A percentile compares a stretch with the other conserved stretches of the same genome.
Evolutionary conservation across 139 green algal genomes (phyloP).

Genomic region (Chlamydomonas schloesseri): DNA sequence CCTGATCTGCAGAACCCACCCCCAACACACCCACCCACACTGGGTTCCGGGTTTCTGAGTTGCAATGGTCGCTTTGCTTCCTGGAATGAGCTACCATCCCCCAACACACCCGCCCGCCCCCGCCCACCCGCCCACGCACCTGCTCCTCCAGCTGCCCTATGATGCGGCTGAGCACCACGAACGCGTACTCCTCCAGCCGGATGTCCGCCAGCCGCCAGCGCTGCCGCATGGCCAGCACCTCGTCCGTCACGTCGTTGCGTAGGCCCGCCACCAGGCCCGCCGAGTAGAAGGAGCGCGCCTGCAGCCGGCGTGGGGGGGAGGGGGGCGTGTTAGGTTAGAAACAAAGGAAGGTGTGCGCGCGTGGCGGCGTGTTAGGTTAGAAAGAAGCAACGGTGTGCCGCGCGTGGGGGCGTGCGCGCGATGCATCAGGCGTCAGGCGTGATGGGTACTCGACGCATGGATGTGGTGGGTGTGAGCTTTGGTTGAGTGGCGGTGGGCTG

Average conservation of each 20-base stretch:
- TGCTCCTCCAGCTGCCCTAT: conserved; percentile 77
- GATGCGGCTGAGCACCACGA: conserved; percentile 88
- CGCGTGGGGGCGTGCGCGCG: not conserved
- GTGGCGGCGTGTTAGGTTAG: too few relatives aligned
- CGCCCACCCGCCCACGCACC: conserved; percentile 46
- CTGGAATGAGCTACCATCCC: too few relatives aligned
- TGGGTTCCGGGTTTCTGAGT: too few relatives aligned
- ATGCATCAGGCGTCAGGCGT: too few relatives aligned
- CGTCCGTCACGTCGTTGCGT: conserved; percentile 94
- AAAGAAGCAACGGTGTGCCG: too few relatives aligned
- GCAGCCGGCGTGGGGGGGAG: conserved; percentile 13
- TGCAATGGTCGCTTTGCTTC: too few relatives aligned
- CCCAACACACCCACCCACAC: too few relatives aligned
- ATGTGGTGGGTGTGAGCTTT: too few relatives aligned
- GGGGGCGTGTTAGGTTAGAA: not conserved
- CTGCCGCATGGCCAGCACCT: conserved; percentile 71
- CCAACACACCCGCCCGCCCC: not conserved
- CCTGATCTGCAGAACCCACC: too few relatives aligned
- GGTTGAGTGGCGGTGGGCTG: too few relatives aligned
- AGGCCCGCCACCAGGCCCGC: conserved; percentile 70
- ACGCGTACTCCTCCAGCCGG: conserved; percentile 92
- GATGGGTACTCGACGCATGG: too few relatives aligned
- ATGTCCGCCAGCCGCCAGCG: conserved; percentile 92
- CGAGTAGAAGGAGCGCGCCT: conserved; percentile 52
- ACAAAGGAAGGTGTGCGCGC: not conserved